Conservation (phyloP, 1,139 yeast species). For the Geotrichum bryndzae region DNA sequence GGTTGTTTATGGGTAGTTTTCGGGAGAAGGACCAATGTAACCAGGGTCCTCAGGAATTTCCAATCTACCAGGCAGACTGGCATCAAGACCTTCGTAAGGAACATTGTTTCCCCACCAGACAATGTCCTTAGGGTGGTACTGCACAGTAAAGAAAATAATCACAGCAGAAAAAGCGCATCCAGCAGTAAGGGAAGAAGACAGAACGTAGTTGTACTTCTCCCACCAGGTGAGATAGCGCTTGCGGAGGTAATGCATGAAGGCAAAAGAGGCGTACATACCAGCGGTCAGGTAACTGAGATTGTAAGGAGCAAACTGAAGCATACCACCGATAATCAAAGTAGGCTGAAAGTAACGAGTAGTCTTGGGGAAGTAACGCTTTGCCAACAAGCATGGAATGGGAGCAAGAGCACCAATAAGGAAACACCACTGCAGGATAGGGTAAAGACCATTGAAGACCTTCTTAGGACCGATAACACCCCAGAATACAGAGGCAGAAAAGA, state of each 20-base stretch:
- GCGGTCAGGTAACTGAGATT: conserved; percentile 47
- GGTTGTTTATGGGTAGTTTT: conserved; percentile 10
- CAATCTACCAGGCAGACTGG: conserved; percentile 17
- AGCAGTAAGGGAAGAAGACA: conserved; percentile 53
- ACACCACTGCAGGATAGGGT: conserved; percentile 44
- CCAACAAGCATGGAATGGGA: conserved; percentile 40
- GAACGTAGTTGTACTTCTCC: conserved; percentile 59
- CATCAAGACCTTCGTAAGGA: conserved; percentile 43
- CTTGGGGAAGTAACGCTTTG: conserved; percentile 30
- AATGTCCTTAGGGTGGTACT: conserved; percentile 37
- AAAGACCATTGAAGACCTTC: conserved; percentile 44
- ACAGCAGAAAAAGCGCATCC: conserved; percentile 39
- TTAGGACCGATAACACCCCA: conserved; percentile 62
- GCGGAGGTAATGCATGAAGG: conserved; percentile 50
- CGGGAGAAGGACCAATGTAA: conserved; percentile 16
- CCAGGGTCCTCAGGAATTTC: conserved; percentile 36
- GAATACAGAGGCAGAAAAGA: conserved; percentile 37
- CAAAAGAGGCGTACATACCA: conserved; percentile 45
- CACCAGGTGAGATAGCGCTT: conserved; percentile 51
- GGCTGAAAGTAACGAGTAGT: conserved; percentile 34
- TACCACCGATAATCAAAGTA: conserved; percentile 46
- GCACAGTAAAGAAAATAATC: conserved; percentile 52
- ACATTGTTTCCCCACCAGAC: conserved; percentile 61
- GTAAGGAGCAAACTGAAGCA: conserved; percentile 44
- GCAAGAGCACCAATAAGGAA: conserved; percentile 49